Conservation (phyloP, 1,139 yeast species). For the Arxiozyma bovina region DNA sequence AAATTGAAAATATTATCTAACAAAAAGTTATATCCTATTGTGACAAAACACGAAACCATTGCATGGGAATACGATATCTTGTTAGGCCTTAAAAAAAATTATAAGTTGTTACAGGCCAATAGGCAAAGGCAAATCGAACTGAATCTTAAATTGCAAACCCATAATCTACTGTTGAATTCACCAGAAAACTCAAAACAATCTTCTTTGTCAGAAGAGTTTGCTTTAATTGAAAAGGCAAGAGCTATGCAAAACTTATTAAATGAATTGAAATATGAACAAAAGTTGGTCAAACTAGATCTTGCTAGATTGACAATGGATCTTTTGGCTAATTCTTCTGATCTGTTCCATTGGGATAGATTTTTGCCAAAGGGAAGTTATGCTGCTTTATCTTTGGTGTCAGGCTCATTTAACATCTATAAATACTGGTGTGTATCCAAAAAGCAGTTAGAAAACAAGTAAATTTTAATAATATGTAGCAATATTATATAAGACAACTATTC, state of each 20-base stretch:
- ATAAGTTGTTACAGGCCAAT: slow-evolving; percentile 23
- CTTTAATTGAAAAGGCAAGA: slow-evolving; percentile 2
- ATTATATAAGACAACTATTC: not conserved
- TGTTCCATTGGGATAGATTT: slow-evolving; percentile 29
- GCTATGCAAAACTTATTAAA: slow-evolving; percentile 11
- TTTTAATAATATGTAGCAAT: not conserved
- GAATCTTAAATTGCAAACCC: slow-evolving; percentile 24
- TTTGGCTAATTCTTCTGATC: slow-evolving; percentile 37
- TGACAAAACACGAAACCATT: slow-evolving; percentile 46
- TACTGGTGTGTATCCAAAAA: slow-evolving; percentile 28
- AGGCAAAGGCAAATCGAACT: slow-evolving; percentile 32
- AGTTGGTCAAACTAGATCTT: slow-evolving; percentile 32
- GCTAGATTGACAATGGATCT: slow-evolving; percentile 36
- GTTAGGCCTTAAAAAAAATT: slow-evolving; percentile 39
- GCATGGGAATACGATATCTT: slow-evolving; percentile 61
- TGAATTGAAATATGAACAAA: slow-evolving; percentile 31
- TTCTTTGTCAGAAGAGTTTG: slow-evolving; percentile 1
- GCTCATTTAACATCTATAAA: slow-evolving; percentile 34
- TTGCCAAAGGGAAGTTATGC: slow-evolving; percentile 30
- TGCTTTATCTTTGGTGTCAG: slow-evolving; percentile 33
- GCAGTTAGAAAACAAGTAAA: not conserved
- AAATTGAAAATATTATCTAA: slow-evolving; percentile 44
- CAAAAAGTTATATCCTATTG: slow-evolving; percentile 33
- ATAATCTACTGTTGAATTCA: not conserved
- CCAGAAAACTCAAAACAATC: not conserved